These are phyloP conservation scores for Talaromyces adpressus DNA, from an alignment of 495 filamentous ascomycete species.

Conservation along the genomic window DNA sequence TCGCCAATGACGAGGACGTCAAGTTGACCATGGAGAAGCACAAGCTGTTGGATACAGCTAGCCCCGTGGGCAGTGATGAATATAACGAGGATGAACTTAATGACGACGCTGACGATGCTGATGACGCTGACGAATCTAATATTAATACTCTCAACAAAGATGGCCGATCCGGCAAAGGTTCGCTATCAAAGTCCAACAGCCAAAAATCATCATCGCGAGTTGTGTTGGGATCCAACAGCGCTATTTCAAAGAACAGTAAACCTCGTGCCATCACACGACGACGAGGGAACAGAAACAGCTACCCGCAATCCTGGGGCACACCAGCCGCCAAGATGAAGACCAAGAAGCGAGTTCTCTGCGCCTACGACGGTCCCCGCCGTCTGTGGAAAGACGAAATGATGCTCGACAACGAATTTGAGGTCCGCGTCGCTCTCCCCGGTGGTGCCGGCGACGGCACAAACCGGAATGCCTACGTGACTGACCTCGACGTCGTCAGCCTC, in stretches of 20 bases:
- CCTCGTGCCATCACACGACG: slow-evolving; percentile 52
- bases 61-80: slow-evolving; percentile 35
- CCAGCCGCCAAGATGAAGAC: slow-evolving; percentile 87
- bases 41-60: slow-evolving; percentile 55
- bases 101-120: slow-evolving; percentile 52
- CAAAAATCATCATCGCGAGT: slow-evolving; percentile 25
- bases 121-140: slow-evolving; percentile 3
- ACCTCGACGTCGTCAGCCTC: slow-evolving; percentile 87
- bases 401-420: slow-evolving; percentile 91
- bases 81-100: slow-evolving; percentile 54
- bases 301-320: slow-evolving; percentile 88
- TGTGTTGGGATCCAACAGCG: slow-evolving; percentile 44
- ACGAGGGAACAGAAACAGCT: slow-evolving; percentile 84
- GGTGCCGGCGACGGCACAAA: slow-evolving; percentile 51
- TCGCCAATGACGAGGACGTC: slow-evolving; percentile 76
- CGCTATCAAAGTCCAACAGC: slow-evolving; percentile 1
- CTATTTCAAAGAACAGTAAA: slow-evolving; percentile 34
- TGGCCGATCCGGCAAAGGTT: background rate
- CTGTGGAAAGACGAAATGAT: slow-evolving; percentile 99
- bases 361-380: slow-evolving; percentile 82
- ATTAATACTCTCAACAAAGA: background rate
- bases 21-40: slow-evolving; percentile 79
- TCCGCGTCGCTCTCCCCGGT: slow-evolving; percentile 69
- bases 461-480: slow-evolving; percentile 71
- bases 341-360: slow-evolving; percentile 91